Evolutionary conservation across 1,284 basidiomycete species (phyloP).

Genomic region (Neolentinus lepideus): DNA sequence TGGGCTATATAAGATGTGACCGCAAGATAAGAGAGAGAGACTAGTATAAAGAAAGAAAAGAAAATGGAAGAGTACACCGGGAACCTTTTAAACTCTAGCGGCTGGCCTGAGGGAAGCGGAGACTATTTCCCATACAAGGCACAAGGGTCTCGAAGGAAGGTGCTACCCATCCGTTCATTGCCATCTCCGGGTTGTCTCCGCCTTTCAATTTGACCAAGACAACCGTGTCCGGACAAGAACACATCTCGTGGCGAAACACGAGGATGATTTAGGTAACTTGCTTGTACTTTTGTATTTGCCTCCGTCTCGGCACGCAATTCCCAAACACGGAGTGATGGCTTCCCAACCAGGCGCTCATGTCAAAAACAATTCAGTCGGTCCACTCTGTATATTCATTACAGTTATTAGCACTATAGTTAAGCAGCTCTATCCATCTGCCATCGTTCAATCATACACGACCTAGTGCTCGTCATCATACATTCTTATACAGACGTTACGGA

Average conservation of each 20-base stretch:
- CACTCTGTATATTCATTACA: background rate
- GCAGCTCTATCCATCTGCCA: background rate
- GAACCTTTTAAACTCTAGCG: background rate
- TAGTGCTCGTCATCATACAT: background rate
- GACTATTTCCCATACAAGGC: background rate
- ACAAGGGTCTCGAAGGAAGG: background rate
- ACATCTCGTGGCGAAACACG: background rate
- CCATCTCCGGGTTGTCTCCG: background rate
- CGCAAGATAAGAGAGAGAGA: background rate
- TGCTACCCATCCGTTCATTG: background rate
- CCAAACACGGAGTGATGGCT: background rate
- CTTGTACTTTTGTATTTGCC: slow-evolving; percentile 1
- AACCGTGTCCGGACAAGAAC: background rate
- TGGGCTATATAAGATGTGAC: background rate
- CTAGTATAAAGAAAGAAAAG: background rate
- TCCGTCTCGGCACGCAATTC: background rate
- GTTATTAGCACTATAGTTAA: background rate
- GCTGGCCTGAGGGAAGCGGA: background rate
- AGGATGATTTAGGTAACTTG: background rate
- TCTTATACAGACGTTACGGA: background rate
- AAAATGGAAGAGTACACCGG: background rate
- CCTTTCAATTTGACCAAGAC: background rate
- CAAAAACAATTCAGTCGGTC: background rate
- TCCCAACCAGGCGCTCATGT: too few relatives aligned
- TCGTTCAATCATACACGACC: background rate